These are phyloP conservation scores for Thalassiosira livingstoniorum DNA, from an alignment of 352 stramenopile species.

Conservation along the genomic window DNA sequence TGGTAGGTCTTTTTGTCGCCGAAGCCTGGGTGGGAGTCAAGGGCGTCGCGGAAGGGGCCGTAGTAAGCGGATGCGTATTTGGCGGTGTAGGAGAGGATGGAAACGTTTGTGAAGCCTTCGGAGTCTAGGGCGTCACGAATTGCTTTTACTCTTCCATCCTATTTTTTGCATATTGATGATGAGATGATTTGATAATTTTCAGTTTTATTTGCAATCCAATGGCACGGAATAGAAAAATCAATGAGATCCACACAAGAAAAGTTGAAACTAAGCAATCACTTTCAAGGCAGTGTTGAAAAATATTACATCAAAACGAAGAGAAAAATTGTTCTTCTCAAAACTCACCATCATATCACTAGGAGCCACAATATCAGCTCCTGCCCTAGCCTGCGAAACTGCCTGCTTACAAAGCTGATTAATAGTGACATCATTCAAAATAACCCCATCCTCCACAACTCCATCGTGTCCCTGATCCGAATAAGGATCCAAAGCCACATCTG, in stretches of 20 bases:
- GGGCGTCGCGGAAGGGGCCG: conserved; percentile 90
- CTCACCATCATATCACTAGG: conserved; percentile 89
- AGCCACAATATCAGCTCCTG: conserved; percentile 97
- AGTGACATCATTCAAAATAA: conserved; percentile 97
- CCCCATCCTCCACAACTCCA: conserved; percentile 93
- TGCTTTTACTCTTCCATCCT: conserved; percentile 96
- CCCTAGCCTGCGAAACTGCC: conserved; percentile 93
- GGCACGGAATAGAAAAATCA: too few relatives aligned
- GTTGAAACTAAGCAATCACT: too few relatives aligned
- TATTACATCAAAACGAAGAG: conserved; percentile 1
- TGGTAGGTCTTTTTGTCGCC: conserved; percentile 98
- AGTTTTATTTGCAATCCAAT: too few relatives aligned
- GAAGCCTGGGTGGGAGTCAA: conserved; percentile 95
- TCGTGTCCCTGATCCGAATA: conserved; percentile 92
- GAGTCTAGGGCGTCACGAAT: conserved; percentile 95
- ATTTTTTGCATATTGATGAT: conserved; percentile 88
- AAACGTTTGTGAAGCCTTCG: conserved; percentile 97
- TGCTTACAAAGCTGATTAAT: conserved; percentile 96
- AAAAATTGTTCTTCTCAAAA: conserved; percentile 1
- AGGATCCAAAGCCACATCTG: conserved; percentile 91
- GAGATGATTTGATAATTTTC: not conserved
- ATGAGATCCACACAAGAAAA: too few relatives aligned
- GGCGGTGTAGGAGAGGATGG: conserved; percentile 98
- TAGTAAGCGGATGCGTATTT: conserved; percentile 90
- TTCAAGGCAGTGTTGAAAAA: too few relatives aligned